phyloP scores from a whole-genome alignment of 192 early-diverging fungal genomes.

The Coemansia sp. region DNA sequence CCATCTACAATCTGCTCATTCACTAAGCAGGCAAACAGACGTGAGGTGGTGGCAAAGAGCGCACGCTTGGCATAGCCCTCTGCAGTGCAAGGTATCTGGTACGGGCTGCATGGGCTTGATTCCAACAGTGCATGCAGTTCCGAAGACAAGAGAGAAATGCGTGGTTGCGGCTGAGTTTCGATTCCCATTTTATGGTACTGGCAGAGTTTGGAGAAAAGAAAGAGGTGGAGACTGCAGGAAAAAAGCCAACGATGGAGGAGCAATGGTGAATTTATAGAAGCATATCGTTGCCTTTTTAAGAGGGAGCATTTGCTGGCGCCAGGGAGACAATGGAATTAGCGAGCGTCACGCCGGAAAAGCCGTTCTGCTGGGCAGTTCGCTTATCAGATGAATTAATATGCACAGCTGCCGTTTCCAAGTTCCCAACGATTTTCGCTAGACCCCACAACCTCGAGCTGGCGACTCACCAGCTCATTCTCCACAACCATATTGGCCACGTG shows the following conservation, averaged over 20 bases:
- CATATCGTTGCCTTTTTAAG: too few species aligned
- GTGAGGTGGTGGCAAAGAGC: slow-evolving; percentile 56
- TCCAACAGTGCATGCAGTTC: slow-evolving; percentile 13
- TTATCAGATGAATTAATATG: slow-evolving; percentile 6
- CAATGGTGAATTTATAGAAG: neutral
- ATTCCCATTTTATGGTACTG: slow-evolving; percentile 1
- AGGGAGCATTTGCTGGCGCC: too few species aligned
- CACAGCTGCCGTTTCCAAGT: neutral
- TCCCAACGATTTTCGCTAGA: neutral
- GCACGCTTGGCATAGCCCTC: slow-evolving; percentile 36
- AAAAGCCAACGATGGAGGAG: neutral
- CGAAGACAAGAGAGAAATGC: neutral
- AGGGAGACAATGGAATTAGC: too few species aligned
- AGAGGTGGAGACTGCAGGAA: neutral
- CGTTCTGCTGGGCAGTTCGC: neutral
- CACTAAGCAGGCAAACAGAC: slow-evolving; percentile 58
- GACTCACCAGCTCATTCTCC: too few species aligned
- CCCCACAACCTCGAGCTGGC: too few species aligned
- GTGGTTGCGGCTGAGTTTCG: neutral
- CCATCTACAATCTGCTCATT: slow-evolving; percentile 57
- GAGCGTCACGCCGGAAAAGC: neutral
- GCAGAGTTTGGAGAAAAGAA: too few species aligned
- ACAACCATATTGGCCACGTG: too few species aligned
- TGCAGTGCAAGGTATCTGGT: slow-evolving; percentile 15
- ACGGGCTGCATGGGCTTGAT: slow-evolving; percentile 10